Conservation (phyloP, 2,329 filamentous ascomycete genomes). For the Septoria petroselini region DNA sequence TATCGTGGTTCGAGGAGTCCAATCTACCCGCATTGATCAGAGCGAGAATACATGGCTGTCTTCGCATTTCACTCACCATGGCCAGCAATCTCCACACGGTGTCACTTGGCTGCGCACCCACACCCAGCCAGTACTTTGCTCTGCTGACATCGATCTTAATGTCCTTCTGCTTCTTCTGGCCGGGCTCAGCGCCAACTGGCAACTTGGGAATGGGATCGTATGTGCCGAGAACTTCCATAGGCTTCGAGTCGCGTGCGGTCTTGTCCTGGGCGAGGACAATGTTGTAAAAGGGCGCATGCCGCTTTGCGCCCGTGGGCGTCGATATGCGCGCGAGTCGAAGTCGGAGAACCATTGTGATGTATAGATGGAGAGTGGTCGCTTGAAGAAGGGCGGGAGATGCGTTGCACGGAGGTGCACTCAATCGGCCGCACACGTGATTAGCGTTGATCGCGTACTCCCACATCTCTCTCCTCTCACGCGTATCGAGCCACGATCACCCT, state of each 20-base stretch:
- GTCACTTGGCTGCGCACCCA: conserved; percentile 91
- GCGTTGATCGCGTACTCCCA: not conserved
- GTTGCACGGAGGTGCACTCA: conserved; percentile 9
- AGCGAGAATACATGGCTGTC: not conserved
- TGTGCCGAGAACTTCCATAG: conserved; percentile 82
- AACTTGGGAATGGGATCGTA: conserved; percentile 61
- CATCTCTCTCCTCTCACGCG: not conserved
- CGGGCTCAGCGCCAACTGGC: conserved; percentile 51
- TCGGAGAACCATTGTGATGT: conserved; percentile 72
- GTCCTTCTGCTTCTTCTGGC: conserved; percentile 76
- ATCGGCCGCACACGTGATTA: conserved; percentile 7
- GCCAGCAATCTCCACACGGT: conserved; percentile 80
- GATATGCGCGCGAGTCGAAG: conserved; percentile 94
- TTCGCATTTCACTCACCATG: conserved; percentile 57
- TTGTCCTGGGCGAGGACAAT: conserved; percentile 89
- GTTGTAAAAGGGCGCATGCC: conserved; percentile 91
- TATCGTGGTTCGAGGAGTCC: conserved; percentile 45
- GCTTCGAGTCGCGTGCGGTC: conserved; percentile 80
- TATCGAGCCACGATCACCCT: not conserved
- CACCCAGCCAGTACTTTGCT: conserved; percentile 93
- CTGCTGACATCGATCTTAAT: conserved; percentile 78
- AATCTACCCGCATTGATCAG: conserved; percentile 35
- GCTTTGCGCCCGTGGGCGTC: conserved; percentile 51
- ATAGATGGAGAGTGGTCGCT: conserved; percentile 5
- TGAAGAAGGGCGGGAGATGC: too few species aligned